Base-by-base conservation (phyloP, 306 rosid species). In the Fragaria iinumae region DNA sequence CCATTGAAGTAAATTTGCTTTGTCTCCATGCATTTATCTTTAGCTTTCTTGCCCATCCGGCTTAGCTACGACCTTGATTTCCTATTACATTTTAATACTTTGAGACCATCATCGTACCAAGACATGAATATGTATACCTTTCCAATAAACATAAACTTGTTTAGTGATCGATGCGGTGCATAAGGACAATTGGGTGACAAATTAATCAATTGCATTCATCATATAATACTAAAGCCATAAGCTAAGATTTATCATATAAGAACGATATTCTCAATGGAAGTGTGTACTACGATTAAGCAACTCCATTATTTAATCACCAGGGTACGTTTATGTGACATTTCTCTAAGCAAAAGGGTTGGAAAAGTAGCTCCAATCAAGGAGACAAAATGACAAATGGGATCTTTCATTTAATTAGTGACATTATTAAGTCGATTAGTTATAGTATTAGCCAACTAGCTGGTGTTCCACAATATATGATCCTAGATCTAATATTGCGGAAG, bases 311-410 rank as follows among this genome's bases (percentile, higher is more conserved):
- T 71, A 34, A 52, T 0, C 25, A 36, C 21, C 29, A 36, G 69
- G 69, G 45, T 65, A 41, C 44, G 44, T 11, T 47, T 3, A 29
- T 49, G 8, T 10, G 11, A 50, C 41, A 43, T 16, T 74, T 74
- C 60, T 57, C 27, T 44, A 16, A 73, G 68, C 23, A 20, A 52
- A 69, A 55, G 60, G 27, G 71, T 74, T 43, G 81, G 78, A 79
- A 80, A 69, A 78, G 59, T 79, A 80, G 67, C 89, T 77, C 76
- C 82, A 84, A 83, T 83, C 77, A 75, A 77, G 87, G 89, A 80
- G 88, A 83, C 88, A 86, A 86, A 66, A 72, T 82, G 87, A 84
- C 84, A 84, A 81, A 77, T 53, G 67, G 41, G 47, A 75, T 59
- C 45, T 84, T 69, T 71, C 57, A 6, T 67, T 43, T 75, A 44